phyloP scores from a whole-genome alignment of 2,329 filamentous ascomycete genomes.

The Fusarium scirpi region DNA sequence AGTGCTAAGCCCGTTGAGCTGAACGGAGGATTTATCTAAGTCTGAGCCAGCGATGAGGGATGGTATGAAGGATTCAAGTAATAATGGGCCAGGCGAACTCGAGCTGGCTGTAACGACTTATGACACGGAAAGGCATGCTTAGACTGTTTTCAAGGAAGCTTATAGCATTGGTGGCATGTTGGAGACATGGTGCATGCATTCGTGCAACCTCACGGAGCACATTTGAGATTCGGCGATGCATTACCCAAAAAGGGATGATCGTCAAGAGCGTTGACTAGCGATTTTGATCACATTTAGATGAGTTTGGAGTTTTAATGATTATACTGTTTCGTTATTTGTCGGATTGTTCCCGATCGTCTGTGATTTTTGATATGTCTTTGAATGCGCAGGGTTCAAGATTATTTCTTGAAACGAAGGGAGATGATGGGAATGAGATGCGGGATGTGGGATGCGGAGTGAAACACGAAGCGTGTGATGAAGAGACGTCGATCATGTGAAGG shows the following conservation, averaged over 20 bases:
- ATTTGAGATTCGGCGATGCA: slow-evolving; percentile 29
- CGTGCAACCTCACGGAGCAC: slow-evolving; percentile 41
- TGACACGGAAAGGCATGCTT: slow-evolving; percentile 37
- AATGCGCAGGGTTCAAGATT: slow-evolving; percentile 19
- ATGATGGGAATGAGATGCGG: slow-evolving; percentile 30
- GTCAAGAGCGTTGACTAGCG: slow-evolving; percentile 33
- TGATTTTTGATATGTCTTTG: background rate
- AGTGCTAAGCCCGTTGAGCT: slow-evolving; percentile 49
- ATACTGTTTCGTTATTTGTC: background rate
- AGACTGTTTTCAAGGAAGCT: slow-evolving; percentile 27
- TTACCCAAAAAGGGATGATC: slow-evolving; percentile 16
- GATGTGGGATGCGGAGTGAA: slow-evolving; percentile 35
- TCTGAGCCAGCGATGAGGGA: background rate
- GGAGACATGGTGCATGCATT: slow-evolving; percentile 36
- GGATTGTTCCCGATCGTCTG: slow-evolving; percentile 1
- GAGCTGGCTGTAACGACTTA: slow-evolving; percentile 41
- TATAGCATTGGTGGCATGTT: slow-evolving; percentile 36
- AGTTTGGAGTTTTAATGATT: slow-evolving; percentile 31
- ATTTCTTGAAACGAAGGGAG: slow-evolving; percentile 32
- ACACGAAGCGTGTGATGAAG: slow-evolving; percentile 23
- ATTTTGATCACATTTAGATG: slow-evolving; percentile 36
- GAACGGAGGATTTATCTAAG: slow-evolving; percentile 46
- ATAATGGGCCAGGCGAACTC: slow-evolving; percentile 23
- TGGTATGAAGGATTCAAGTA: background rate
- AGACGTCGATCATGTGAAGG: slow-evolving; percentile 28